These are phyloP conservation scores for Zizania latifolia DNA, from an alignment of 176 grass and related monocot species.

Conservation along the genomic window DNA sequence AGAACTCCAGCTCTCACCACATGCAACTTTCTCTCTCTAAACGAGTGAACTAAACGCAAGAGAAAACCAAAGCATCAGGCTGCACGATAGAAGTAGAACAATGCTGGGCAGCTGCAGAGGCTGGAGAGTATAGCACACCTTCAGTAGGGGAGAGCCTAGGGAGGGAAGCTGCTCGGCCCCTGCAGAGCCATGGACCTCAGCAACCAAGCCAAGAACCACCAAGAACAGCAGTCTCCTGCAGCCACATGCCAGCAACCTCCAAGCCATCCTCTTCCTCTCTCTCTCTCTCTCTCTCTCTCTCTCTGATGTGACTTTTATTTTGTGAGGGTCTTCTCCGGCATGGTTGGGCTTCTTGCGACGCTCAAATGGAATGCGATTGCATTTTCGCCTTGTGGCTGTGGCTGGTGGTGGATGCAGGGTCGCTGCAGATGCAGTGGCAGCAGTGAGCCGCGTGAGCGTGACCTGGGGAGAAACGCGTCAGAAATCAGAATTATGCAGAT, in stretches of 20 bases:
- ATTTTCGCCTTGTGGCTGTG: too few species aligned
- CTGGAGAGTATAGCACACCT: constrained; percentile 16
- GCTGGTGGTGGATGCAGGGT: too few species aligned
- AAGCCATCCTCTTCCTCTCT: constrained; percentile 20
- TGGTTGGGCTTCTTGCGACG: too few species aligned
- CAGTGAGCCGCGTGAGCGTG: too few species aligned
- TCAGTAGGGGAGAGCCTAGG: constrained; percentile 34
- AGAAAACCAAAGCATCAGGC: background rate
- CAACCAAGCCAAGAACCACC: constrained; percentile 14
- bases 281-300: background rate
- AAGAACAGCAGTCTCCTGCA: background rate
- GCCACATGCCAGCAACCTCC: background rate
- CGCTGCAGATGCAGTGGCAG: too few species aligned
- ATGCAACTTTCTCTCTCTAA: background rate
- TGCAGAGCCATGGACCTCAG: constrained; percentile 25
- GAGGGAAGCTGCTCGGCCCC: background rate
- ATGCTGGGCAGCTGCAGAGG: background rate
- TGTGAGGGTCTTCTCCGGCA: too few species aligned
- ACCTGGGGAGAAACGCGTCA: too few species aligned
- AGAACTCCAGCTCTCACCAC: background rate
- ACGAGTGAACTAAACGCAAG: background rate
- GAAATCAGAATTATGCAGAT: too few species aligned
- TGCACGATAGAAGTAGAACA: background rate
- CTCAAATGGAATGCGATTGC: too few species aligned
- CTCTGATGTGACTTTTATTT: too few species aligned